phyloP scores from a whole-genome alignment of 495 filamentous ascomycete species.

The Hyaloscypha bicolor region DNA sequence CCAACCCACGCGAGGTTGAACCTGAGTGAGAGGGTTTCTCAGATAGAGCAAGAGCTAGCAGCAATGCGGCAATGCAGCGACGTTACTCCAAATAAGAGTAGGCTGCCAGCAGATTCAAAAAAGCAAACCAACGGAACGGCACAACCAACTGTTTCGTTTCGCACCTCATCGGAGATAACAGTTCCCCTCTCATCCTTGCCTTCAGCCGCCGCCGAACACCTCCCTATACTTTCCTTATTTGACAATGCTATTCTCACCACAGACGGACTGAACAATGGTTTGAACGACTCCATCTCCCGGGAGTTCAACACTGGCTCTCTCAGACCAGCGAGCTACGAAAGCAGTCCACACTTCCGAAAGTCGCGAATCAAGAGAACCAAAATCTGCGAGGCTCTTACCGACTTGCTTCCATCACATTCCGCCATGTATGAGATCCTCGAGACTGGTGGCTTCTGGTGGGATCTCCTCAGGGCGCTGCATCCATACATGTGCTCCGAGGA shows the following conservation, averaged over 20 bases:
- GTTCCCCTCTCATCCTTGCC: not conserved
- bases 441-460: conserved; percentile 7
- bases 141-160: not conserved
- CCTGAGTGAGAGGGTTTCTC: conserved; percentile 13
- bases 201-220: not conserved
- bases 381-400: conserved; percentile 8
- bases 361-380: conserved; percentile 8
- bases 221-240: conserved; percentile 14
- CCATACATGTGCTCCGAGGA: conserved; percentile 8
- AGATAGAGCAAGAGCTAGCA: conserved; percentile 4
- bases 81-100: not conserved
- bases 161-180: not conserved
- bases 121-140: not conserved
- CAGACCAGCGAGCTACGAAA: not conserved
- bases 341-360: conserved; percentile 5
- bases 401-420: not conserved
- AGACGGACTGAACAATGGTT: not conserved
- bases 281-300: conserved; percentile 2
- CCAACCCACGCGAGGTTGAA: conserved; percentile 5
- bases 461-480: conserved; percentile 1
- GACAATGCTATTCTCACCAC: conserved; percentile 13
- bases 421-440: conserved; percentile 1
- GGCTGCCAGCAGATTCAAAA: not conserved
- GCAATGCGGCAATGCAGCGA: not conserved
- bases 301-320: conserved; percentile 3